These are phyloP conservation scores for Schwanniomyces pseudopolymorphus DNA, from an alignment of 805 yeast species.

Conservation along the genomic window DNA sequence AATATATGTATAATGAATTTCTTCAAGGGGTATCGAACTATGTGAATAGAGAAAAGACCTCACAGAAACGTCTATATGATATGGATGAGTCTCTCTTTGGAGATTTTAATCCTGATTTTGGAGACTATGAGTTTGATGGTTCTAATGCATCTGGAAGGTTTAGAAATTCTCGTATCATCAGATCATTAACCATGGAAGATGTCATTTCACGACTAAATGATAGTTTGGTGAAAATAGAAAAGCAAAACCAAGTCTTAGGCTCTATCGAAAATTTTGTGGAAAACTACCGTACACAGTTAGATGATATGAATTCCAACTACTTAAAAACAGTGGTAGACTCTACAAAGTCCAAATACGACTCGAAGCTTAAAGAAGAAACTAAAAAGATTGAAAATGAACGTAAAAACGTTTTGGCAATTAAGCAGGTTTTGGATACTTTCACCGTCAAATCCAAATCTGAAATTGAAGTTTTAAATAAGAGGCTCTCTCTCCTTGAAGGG, in stretches of 20 bases:
- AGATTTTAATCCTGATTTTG: constrained; percentile 50
- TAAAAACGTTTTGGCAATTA: constrained; percentile 11
- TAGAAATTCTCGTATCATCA: constrained; percentile 58
- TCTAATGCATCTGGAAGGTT: constrained; percentile 55
- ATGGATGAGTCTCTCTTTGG: constrained; percentile 51
- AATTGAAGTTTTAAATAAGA: constrained; percentile 4
- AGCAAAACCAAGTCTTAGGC: constrained; percentile 55
- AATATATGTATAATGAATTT: constrained; percentile 34
- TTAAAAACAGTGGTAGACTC: constrained; percentile 5
- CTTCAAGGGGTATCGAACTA: constrained; percentile 27
- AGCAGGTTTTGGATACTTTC: constrained; percentile 11
- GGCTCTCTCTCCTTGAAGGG: not conserved
- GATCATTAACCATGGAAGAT: constrained; percentile 53
- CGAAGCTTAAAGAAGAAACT: constrained; percentile 10
- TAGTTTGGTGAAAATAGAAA: constrained; percentile 56
- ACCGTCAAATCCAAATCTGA: not conserved
- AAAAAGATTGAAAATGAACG: constrained; percentile 16
- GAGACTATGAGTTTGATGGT: constrained; percentile 50
- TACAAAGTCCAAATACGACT: constrained; percentile 15
- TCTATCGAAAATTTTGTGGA: constrained; percentile 55
- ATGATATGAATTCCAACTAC: constrained; percentile 24
- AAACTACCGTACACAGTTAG: constrained; percentile 39
- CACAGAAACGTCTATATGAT: constrained; percentile 35
- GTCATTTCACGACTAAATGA: constrained; percentile 54
- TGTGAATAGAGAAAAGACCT: constrained; percentile 20